These are phyloP conservation scores for Plasmodium inui DNA, from an alignment of 169 alveolate genomes.

Conservation along the genomic window DNA sequence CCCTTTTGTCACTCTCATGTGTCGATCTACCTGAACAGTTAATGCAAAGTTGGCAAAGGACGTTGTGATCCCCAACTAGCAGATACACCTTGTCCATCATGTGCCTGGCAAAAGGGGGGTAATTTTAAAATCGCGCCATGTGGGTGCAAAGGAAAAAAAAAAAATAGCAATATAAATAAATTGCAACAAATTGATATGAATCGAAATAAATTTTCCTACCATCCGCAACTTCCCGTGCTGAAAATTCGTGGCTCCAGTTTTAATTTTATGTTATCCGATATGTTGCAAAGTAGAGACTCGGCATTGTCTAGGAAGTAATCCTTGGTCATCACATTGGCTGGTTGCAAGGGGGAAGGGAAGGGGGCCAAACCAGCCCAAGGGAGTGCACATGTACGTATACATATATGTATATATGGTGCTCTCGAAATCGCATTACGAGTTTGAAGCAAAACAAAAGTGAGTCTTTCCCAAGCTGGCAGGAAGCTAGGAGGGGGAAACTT, in stretches of 20 bases:
- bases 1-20: conserved; percentile 23
- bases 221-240: conserved; percentile 85
- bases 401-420: neutral
- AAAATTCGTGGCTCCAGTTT: conserved; percentile 79
- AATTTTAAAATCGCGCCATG: conserved; percentile 9
- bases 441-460: neutral
- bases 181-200: neutral
- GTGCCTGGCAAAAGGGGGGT: conserved; percentile 70
- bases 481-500: neutral
- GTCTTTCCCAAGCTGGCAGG: neutral
- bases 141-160: neutral
- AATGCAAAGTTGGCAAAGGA: conserved; percentile 83
- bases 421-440: neutral
- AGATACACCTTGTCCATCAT: conserved; percentile 77
- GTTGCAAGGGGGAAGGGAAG: neutral
- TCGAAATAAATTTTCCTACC: conserved; percentile 64
- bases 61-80: conserved; percentile 78
- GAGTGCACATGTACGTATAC: neutral
- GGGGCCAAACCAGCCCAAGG: neutral
- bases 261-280: conserved; percentile 68
- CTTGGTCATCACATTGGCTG: conserved; percentile 82
- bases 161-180: neutral
- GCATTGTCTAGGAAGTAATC: conserved; percentile 78
- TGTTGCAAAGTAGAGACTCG: conserved; percentile 38
- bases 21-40: conserved; percentile 79